Percentiles rank a stretch among this genome's conserved stretches.
These are phyloP conservation scores for Sonneratia caseolaris DNA, from an alignment of 345 rosid species.

Conservation along the genomic window DNA sequence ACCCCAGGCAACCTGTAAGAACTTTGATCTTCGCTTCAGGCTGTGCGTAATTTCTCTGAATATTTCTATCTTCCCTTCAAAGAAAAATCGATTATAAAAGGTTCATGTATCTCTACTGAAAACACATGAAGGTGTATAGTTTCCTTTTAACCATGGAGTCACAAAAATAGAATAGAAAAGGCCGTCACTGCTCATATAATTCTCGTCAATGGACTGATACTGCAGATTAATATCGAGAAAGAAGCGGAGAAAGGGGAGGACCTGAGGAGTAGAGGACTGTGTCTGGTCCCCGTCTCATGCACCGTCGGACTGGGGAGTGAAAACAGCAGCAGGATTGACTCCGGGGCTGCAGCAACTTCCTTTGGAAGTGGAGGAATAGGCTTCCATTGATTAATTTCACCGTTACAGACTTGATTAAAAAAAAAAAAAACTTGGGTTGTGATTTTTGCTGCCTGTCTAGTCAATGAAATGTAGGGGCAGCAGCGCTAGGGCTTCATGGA, in stretches of 20 bases:
- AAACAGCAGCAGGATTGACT: constrained; percentile 42
- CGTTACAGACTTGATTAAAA: not conserved
- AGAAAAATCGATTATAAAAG: too few species aligned
- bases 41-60: too few species aligned
- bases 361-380: constrained; percentile 20
- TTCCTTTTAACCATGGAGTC: too few species aligned
- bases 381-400: constrained; percentile 12
- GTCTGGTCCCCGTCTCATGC: constrained; percentile 68
- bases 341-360: constrained; percentile 54
- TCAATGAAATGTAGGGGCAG: too few species aligned
- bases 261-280: constrained; percentile 68
- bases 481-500: not conserved
- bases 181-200: too few species aligned
- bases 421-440: not conserved
- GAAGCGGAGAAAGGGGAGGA: constrained; percentile 28
- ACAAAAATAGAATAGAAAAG: too few species aligned
- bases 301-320: constrained; percentile 57
- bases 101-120: too few species aligned
- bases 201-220: not conserved
- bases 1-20: constrained; percentile 34
- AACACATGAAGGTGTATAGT: too few species aligned
- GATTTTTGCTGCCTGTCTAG: not conserved
- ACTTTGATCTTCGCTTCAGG: too few species aligned
- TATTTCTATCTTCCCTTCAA: too few species aligned
- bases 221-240: not conserved